Percentiles rank a stretch among this genome's conserved stretches.
phyloP scores from a whole-genome alignment of 2,329 filamentous ascomycete genomes.

The Akanthomyces lecanii region DNA sequence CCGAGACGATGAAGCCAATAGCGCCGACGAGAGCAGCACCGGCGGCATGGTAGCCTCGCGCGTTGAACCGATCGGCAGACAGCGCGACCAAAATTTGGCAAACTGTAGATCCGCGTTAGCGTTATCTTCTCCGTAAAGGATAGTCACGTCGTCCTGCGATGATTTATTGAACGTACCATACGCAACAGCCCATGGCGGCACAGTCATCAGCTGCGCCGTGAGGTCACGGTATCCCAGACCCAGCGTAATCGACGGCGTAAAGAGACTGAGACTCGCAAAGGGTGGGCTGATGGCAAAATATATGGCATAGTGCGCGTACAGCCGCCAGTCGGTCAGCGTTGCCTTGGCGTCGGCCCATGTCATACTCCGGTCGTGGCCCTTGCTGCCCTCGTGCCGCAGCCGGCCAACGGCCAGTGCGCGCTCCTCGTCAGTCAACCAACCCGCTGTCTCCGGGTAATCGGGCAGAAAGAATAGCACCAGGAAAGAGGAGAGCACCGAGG shows the following conservation, averaged over 20 bases:
- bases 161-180: conserved; percentile 38
- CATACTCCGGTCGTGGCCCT: conserved; percentile 57
- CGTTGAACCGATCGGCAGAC: conserved; percentile 60
- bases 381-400: conserved; percentile 44
- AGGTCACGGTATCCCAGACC: conserved; percentile 49
- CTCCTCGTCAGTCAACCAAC: conserved; percentile 58
- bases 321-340: conserved; percentile 60
- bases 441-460: conserved; percentile 61
- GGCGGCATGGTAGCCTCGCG: conserved; percentile 43
- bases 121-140: not conserved
- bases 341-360: conserved; percentile 66
- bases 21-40: conserved; percentile 41
- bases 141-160: not conserved
- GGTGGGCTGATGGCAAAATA: conserved; percentile 50
- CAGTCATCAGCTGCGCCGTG: conserved; percentile 61
- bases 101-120: conserved; percentile 24
- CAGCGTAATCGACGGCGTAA: conserved; percentile 57
- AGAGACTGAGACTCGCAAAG: conserved; percentile 57
- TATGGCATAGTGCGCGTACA: conserved; percentile 63
- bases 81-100: conserved; percentile 45
- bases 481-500: conserved; percentile 59
- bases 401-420: conserved; percentile 48
- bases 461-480: conserved; percentile 64
- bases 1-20: conserved; percentile 56
- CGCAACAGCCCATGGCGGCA: conserved; percentile 60